Conservation (phyloP, 176 grass and related monocot species). For the Oryza meyeriana region DNA sequence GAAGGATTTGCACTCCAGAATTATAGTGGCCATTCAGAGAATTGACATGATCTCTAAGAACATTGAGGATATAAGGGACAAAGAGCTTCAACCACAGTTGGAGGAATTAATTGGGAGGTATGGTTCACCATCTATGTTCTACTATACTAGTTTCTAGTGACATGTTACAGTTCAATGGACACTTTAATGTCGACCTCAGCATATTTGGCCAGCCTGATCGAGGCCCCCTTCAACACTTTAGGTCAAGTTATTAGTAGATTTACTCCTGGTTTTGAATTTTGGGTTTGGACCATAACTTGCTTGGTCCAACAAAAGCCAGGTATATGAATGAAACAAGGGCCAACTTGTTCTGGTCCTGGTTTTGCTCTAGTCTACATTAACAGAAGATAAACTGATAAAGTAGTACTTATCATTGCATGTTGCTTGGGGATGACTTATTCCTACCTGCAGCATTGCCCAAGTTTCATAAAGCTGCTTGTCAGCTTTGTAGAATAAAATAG, state of each 20-base stretch:
- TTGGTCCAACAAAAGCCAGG: not conserved
- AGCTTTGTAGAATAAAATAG: not conserved
- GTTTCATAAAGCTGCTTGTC: not conserved
- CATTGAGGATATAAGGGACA: slow-evolving; percentile 96
- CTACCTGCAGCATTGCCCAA: not conserved
- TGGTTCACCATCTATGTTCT: slow-evolving; percentile 30
- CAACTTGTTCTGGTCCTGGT: not conserved
- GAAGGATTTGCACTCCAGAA: slow-evolving; percentile 95
- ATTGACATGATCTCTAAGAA: slow-evolving; percentile 89
- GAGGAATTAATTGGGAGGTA: slow-evolving; percentile 99
- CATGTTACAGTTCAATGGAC: not conserved
- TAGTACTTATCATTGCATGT: not conserved
- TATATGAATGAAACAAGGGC: not conserved
- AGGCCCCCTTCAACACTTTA: not conserved
- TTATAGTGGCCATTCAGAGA: slow-evolving; percentile 90
- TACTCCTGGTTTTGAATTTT: not conserved
- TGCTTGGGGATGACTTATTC: slow-evolving; percentile 2
- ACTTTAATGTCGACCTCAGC: not conserved
- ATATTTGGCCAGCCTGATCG: not conserved
- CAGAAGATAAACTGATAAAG: not conserved
- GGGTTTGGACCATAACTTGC: not conserved
- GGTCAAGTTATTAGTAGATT: not conserved
- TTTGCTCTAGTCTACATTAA: not conserved
- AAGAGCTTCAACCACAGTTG: slow-evolving; percentile 95
- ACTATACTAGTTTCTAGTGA: not conserved